Conservation (phyloP, 2,329 filamentous ascomycete species). For the Mollisia scopiformis region DNA sequence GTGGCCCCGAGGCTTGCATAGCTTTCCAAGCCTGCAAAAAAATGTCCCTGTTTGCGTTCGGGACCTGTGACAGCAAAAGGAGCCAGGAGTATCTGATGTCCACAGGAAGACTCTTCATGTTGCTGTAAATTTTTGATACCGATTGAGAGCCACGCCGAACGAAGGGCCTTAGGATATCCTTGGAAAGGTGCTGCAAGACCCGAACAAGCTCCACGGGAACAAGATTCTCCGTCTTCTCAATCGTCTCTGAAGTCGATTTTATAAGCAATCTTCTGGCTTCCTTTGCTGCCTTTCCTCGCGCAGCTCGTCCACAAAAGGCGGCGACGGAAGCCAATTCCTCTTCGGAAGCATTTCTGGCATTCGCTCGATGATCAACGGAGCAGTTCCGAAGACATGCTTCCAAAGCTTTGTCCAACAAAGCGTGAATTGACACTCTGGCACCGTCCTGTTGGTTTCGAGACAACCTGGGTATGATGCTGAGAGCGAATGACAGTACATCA, state of each 20-base stretch:
- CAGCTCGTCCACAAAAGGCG: no score
- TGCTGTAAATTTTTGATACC: not conserved
- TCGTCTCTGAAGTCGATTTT: no score
- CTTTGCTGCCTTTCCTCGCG: no score
- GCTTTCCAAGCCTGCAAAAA: slow-evolving; percentile 15
- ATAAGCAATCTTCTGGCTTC: no score
- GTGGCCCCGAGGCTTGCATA: slow-evolving; percentile 1
- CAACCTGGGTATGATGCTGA: not conserved
- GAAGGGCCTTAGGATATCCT: slow-evolving; percentile 3
- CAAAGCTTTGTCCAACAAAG: not conserved
- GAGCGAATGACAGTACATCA: not conserved
- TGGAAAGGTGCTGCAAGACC: slow-evolving; percentile 17
- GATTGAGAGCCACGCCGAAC: slow-evolving; percentile 8
- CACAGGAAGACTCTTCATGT: not conserved
- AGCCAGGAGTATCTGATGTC: slow-evolving; percentile 24
- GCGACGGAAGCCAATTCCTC: no score
- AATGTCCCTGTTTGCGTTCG: slow-evolving; percentile 7
- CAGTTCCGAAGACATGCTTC: not conserved
- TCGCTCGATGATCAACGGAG: no score
- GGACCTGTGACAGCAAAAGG: slow-evolving; percentile 19
- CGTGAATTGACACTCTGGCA: no score
- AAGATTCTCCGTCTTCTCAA: no score
- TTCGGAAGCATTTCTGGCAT: no score
- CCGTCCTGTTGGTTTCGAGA: not conserved
- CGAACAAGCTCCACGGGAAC: slow-evolving; percentile 19